Evolutionary conservation across 2,329 filamentous ascomycete species (phyloP).

Genomic region (Dactylellina cionopaga): DNA sequence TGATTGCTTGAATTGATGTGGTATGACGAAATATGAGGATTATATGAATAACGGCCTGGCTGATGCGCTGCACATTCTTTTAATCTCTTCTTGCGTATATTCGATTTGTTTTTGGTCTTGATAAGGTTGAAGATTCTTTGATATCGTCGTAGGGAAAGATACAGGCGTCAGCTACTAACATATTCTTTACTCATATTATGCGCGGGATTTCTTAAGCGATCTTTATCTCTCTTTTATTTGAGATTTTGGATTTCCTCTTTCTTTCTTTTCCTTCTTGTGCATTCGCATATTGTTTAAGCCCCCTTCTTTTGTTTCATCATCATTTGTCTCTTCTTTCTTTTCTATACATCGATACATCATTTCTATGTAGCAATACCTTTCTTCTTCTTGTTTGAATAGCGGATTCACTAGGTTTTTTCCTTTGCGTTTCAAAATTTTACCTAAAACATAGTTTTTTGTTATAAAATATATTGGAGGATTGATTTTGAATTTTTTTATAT

Average conservation of each 20-base stretch:
- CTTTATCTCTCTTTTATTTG: background rate
- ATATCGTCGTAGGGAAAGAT: conserved; percentile 3
- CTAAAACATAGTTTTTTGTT: too few relatives aligned
- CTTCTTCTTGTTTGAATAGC: conserved; percentile 6
- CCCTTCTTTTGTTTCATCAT: background rate
- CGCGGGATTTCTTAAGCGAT: background rate
- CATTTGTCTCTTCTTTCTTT: background rate
- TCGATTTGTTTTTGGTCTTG: too few relatives aligned
- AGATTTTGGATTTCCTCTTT: background rate
- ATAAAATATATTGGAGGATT: too few relatives aligned
- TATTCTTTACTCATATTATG: background rate
- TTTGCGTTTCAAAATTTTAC: background rate
- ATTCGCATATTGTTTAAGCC: background rate
- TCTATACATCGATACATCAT: background rate
- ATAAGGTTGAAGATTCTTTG: too few relatives aligned
- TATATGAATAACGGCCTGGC: too few relatives aligned
- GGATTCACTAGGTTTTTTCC: background rate
- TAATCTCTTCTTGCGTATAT: too few relatives aligned
- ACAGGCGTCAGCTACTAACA: conserved; percentile 1
- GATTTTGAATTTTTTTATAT: too few relatives aligned
- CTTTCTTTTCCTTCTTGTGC: background rate
- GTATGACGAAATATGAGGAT: too few relatives aligned
- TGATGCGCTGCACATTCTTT: too few relatives aligned
- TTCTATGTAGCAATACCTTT: conserved; percentile 12
- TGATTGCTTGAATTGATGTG: too few relatives aligned